A percentile compares a stretch with the other conserved stretches of the same genome.
phyloP scores from a whole-genome alignment of 176 grass and related monocot species.

The Miscanthus lutarioriparius region DNA sequence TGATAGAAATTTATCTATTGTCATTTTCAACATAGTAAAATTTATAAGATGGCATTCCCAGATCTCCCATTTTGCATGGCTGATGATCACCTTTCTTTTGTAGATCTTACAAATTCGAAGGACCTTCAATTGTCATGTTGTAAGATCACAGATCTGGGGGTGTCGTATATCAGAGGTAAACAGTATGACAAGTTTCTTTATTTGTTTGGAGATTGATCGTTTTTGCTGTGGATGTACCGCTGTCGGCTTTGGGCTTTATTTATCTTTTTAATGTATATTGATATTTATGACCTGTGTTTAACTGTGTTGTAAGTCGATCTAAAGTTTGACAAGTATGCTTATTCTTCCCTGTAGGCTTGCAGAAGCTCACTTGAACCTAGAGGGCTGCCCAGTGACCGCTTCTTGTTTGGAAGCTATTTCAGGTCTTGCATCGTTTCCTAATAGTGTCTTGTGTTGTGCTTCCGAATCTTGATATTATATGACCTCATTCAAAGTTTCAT shows the following conservation, averaged over 20 bases:
- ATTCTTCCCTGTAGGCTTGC: conserved; percentile 54
- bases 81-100: conserved; percentile 18
- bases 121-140: conserved; percentile 81
- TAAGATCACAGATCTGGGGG: conserved; percentile 78
- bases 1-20: conserved; percentile 11
- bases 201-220: neutral
- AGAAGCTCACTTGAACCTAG: conserved; percentile 77
- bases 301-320: neutral
- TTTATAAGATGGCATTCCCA: neutral
- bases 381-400: conserved; percentile 72
- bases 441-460: neutral
- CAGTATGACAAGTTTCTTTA: neutral
- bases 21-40: conserved; percentile 28
- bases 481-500: neutral
- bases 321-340: conserved; percentile 2
- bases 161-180: conserved; percentile 80
- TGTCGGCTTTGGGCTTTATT: neutral
- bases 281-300: neutral
- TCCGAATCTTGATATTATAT: neutral
- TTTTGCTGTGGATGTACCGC: conserved; percentile 15
- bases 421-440: conserved; percentile 48
- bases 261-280: conserved; percentile 4
- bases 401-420: conserved; percentile 86
- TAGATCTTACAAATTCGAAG: conserved; percentile 84
- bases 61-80: neutral